Conservation (phyloP, 805 yeast species). For the Candida silvatica region DNA sequence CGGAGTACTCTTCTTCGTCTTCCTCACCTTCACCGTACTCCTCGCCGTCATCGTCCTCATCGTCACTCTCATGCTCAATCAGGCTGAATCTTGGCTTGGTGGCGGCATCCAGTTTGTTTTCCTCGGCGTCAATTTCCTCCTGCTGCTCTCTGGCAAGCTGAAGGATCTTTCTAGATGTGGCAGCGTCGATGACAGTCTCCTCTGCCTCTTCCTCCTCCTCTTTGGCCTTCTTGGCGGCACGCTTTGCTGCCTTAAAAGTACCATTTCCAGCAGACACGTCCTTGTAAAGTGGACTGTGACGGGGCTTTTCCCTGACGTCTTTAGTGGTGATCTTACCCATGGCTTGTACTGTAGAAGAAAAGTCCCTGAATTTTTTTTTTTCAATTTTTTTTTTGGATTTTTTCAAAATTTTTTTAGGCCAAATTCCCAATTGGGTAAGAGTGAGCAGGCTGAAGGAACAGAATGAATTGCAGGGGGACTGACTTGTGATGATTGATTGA, state of each 20-base stretch:
- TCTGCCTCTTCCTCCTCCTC: slow-evolving; percentile 35
- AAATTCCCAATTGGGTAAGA: too few species aligned
- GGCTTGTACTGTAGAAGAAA: too few species aligned
- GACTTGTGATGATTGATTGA: too few species aligned
- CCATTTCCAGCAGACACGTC: slow-evolving; percentile 76
- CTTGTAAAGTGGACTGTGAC: slow-evolving; percentile 75
- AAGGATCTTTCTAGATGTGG: slow-evolving; percentile 74
- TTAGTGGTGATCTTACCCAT: slow-evolving; percentile 64
- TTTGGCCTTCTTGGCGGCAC: slow-evolving; percentile 1
- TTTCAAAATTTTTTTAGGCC: too few species aligned
- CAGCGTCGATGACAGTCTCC: slow-evolving; percentile 70
- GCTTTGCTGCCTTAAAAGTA: slow-evolving; percentile 37
- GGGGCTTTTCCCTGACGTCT: slow-evolving; percentile 45
- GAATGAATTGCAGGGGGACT: too few species aligned
- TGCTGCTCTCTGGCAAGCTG: slow-evolving; percentile 90
- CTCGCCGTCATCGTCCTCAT: slow-evolving; percentile 40
- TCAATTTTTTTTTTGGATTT: too few species aligned
- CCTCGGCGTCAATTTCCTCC: slow-evolving; percentile 76
- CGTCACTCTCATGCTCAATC: slow-evolving; percentile 27
- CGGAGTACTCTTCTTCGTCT: slow-evolving; percentile 31
- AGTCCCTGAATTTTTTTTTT: too few species aligned
- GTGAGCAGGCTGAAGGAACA: too few species aligned
- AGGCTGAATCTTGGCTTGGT: slow-evolving; percentile 21
- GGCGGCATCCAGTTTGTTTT: slow-evolving; percentile 23
- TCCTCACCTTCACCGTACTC: slow-evolving; percentile 26